phyloP scores from a whole-genome alignment of 2,329 filamentous ascomycete genomes.

The Sordariomycetes sp. region DNA sequence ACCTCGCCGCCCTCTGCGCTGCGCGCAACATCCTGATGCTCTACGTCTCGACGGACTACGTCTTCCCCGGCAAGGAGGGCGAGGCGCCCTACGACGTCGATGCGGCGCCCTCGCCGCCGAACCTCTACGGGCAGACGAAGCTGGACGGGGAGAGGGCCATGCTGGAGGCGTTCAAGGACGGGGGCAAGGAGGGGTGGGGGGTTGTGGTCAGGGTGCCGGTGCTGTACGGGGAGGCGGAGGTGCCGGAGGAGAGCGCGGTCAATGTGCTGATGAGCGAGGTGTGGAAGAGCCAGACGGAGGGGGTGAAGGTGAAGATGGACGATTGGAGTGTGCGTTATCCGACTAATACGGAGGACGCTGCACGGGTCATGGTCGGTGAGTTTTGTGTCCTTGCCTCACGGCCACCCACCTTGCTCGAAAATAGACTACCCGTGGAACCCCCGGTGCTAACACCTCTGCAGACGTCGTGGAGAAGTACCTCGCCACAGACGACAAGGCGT shows the following conservation, averaged over 20 bases:
- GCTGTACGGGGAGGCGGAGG: slow-evolving; percentile 68
- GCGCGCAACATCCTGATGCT: slow-evolving; percentile 52
- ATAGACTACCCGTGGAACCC: not conserved
- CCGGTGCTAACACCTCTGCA: slow-evolving; percentile 13
- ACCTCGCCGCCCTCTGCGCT: slow-evolving; percentile 57
- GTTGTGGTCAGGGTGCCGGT: slow-evolving; percentile 74
- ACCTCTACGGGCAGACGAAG: slow-evolving; percentile 60
- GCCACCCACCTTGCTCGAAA: not conserved
- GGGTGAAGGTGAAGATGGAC: slow-evolving; percentile 63
- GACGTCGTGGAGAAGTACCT: slow-evolving; percentile 66
- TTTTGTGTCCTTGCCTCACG: slow-evolving; percentile 8
- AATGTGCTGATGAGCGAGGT: slow-evolving; percentile 71
- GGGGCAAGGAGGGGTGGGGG: slow-evolving; percentile 40
- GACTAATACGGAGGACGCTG: slow-evolving; percentile 83
- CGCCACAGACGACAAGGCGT: slow-evolving; percentile 29
- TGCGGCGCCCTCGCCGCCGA: slow-evolving; percentile 57
- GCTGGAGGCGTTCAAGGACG: slow-evolving; percentile 44
- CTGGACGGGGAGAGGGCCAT: slow-evolving; percentile 53
- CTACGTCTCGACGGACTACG: slow-evolving; percentile 77
- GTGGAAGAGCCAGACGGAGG: slow-evolving; percentile 59
- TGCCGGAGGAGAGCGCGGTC: slow-evolving; percentile 66
- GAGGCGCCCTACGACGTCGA: slow-evolving; percentile 71
- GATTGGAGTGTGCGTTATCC: slow-evolving; percentile 79
- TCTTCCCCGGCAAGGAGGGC: slow-evolving; percentile 63
- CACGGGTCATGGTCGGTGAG: slow-evolving; percentile 59